phyloP scores from a whole-genome alignment of 345 rosid species.

The Aurinia saxatilis region DNA sequence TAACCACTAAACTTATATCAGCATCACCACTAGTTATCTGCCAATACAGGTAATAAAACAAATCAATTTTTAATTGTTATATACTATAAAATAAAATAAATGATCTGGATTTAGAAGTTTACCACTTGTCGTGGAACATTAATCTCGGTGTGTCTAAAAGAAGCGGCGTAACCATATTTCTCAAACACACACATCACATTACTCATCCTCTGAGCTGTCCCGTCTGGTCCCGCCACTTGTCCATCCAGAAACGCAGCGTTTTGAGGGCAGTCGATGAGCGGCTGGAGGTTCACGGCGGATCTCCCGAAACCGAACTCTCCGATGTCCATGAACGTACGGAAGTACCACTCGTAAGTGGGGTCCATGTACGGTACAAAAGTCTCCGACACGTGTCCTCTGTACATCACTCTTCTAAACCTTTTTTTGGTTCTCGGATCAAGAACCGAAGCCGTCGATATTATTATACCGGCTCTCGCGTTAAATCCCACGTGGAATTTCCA shows the following conservation, averaged over 20 bases:
- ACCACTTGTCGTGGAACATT: conserved; percentile 74
- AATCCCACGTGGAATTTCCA: conserved; percentile 82
- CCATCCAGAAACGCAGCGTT: conserved; percentile 57
- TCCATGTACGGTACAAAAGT: conserved; percentile 85
- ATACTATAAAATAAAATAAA: neutral
- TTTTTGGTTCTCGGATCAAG: conserved; percentile 32
- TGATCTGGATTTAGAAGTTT: conserved; percentile 7
- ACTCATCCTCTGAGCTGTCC: conserved; percentile 40
- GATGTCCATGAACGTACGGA: conserved; percentile 60
- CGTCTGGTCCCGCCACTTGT: conserved; percentile 50
- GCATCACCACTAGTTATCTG: conserved; percentile 65
- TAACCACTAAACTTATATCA: conserved; percentile 56
- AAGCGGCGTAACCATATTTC: conserved; percentile 49
- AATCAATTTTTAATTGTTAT: too few species aligned
- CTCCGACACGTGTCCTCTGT: conserved; percentile 68
- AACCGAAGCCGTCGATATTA: conserved; percentile 58
- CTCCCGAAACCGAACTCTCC: conserved; percentile 83
- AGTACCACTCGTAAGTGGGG: conserved; percentile 76
- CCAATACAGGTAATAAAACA: too few species aligned
- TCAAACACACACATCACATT: conserved; percentile 60
- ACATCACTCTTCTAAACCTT: conserved; percentile 39
- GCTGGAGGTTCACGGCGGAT: conserved; percentile 46
- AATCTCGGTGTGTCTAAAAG: conserved; percentile 64
- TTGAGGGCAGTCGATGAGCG: conserved; percentile 54
- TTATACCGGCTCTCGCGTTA: conserved; percentile 47